Evolutionary conservation across 495 filamentous ascomycete genomes (phyloP).

Genomic region (Gamarada debralockiae): DNA sequence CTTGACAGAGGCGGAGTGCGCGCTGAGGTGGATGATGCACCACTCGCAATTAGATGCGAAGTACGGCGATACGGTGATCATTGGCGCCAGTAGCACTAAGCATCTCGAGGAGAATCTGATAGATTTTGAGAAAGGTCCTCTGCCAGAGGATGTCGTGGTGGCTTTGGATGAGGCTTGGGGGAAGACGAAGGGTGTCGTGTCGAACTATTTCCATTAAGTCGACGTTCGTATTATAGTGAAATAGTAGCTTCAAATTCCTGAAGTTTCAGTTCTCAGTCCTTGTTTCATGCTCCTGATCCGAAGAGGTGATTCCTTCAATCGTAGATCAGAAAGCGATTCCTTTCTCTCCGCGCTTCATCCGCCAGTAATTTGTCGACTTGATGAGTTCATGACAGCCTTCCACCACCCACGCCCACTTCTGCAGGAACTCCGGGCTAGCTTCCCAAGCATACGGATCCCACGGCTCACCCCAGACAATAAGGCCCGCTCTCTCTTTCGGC

Average conservation of each 20-base stretch:
- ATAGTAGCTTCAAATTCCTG: too few species aligned
- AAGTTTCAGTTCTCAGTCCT: too few species aligned
- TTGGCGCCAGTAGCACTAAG: slow-evolving; percentile 45
- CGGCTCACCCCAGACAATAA: slow-evolving; percentile 44
- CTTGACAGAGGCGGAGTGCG: slow-evolving; percentile 39
- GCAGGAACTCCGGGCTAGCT: slow-evolving; percentile 34
- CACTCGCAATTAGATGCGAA: slow-evolving; percentile 36
- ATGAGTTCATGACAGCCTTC: slow-evolving; percentile 35
- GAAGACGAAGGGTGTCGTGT: slow-evolving; percentile 7
- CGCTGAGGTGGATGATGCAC: slow-evolving; percentile 44
- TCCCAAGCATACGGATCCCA: slow-evolving; percentile 42
- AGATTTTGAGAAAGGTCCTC: slow-evolving; percentile 51
- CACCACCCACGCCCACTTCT: slow-evolving; percentile 40
- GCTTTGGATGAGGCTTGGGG: slow-evolving; percentile 16
- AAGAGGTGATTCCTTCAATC: too few species aligned
- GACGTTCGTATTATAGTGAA: neutral
- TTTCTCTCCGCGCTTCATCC: slow-evolving; percentile 1
- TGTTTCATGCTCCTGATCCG: too few species aligned
- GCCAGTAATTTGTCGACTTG: slow-evolving; percentile 33
- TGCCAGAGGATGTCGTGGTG: slow-evolving; percentile 50
- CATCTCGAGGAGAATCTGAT: slow-evolving; percentile 51
- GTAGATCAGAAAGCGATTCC: neutral
- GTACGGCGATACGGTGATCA: slow-evolving; percentile 46
- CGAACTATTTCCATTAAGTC: slow-evolving; percentile 15
- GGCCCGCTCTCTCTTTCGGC: slow-evolving; percentile 14